Conservation (phyloP, 2,329 filamentous ascomycete species). For the Lomentospora prolificans region DNA sequence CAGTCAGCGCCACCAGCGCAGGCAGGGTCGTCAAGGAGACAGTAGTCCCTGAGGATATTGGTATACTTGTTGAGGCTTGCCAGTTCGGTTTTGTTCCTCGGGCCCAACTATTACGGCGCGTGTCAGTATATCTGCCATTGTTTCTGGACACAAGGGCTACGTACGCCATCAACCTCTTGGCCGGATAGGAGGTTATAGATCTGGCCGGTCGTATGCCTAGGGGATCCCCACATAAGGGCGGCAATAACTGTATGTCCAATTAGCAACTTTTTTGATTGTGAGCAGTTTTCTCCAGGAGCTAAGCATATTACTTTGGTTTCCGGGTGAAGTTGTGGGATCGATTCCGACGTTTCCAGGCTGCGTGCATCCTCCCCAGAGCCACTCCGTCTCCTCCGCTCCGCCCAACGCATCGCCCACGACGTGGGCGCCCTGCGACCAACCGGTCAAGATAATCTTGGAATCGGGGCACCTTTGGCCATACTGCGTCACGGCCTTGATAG, state of each 20-base stretch:
- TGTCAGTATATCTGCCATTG: too few species aligned
- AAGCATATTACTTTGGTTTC: conserved; percentile 20
- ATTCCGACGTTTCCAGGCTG: conserved; percentile 11
- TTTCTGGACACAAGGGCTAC: too few species aligned
- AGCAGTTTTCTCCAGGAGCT: not conserved
- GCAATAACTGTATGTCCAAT: conserved; percentile 18
- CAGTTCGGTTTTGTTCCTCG: conserved; percentile 14
- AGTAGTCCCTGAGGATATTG: conserved; percentile 22
- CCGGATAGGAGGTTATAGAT: conserved; percentile 22
- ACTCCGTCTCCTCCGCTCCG: conserved; percentile 11
- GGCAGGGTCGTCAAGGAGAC: conserved; percentile 25
- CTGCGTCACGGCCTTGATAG: conserved; percentile 25
- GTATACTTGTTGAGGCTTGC: conserved; percentile 20
- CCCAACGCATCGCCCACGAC: conserved; percentile 26
- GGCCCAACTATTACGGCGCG: conserved; percentile 20
- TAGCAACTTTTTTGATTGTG: not conserved
- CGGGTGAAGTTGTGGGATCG: conserved; percentile 18
- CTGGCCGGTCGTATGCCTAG: conserved; percentile 23
- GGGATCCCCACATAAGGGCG: conserved; percentile 23
- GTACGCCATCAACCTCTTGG: conserved; percentile 16
- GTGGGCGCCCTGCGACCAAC: conserved; percentile 27
- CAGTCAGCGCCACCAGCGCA: conserved; percentile 23
- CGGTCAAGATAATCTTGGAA: conserved; percentile 28
- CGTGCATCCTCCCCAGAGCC: not conserved
- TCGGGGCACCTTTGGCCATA: conserved; percentile 30